A percentile compares a stretch with the other conserved stretches of the same genome.
Evolutionary conservation across 2,329 filamentous ascomycete genomes (phyloP).

Genomic region (Emydomyces testavorans): DNA sequence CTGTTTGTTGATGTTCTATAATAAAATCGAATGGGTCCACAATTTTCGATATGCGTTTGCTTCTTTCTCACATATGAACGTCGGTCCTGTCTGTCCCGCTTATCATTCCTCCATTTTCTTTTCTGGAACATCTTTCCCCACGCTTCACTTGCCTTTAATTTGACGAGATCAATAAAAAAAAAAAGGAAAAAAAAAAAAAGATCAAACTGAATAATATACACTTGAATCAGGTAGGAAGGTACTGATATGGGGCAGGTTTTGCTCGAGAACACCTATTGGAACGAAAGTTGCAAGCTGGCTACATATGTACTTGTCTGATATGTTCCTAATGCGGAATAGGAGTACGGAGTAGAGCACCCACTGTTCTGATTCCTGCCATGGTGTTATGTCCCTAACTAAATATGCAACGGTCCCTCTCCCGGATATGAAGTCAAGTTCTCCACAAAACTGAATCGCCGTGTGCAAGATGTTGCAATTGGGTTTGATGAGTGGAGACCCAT

Average conservation of each 20-base stretch:
- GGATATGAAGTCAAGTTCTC: too few species aligned
- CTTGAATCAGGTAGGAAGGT: not conserved
- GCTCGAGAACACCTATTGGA: not conserved
- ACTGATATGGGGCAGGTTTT: not conserved
- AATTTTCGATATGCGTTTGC: not conserved
- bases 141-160: slow-evolving; percentile 1
- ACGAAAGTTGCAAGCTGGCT: not conserved
- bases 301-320: not conserved
- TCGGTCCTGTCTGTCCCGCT: not conserved
- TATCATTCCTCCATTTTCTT: not conserved
- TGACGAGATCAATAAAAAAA: slow-evolving; percentile 7
- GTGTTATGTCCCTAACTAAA: too few species aligned
- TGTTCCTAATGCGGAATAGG: too few species aligned
- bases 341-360: too few species aligned
- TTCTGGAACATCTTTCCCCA: not conserved
- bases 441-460: too few species aligned
- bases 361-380: too few species aligned
- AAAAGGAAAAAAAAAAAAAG: not conserved
- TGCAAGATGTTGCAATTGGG: too few species aligned
- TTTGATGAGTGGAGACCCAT: too few species aligned
- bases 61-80: not conserved
- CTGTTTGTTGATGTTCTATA: slow-evolving; percentile 6
- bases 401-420: too few species aligned
- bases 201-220: not conserved
- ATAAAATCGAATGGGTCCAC: slow-evolving; percentile 8